Conservation (phyloP, 2,329 filamentous ascomycete genomes). For the Trichoderma oligosporum region DNA sequence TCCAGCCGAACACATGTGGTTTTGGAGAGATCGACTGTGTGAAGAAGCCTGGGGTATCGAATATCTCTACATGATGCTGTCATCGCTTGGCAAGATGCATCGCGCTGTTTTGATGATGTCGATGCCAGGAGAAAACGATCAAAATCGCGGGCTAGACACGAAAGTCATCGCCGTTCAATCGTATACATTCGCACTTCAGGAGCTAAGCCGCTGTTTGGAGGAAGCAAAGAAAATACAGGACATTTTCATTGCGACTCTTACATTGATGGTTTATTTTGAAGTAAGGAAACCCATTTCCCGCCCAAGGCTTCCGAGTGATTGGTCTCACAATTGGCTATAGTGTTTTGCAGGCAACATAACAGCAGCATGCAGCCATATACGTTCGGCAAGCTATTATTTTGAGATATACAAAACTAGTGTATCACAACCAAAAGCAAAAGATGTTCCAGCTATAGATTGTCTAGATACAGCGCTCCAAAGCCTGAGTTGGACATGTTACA, state of each 20-base stretch:
- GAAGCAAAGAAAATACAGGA: slow-evolving; percentile 7
- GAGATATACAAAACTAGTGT: background rate
- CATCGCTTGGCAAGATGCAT: slow-evolving; percentile 15
- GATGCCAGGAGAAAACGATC: background rate
- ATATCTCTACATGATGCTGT: slow-evolving; percentile 4
- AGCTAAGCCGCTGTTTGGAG: background rate
- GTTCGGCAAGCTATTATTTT: slow-evolving; percentile 5
- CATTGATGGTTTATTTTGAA: slow-evolving; percentile 15
- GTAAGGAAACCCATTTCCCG: background rate
- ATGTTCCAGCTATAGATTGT: background rate
- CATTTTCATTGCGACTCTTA: background rate
- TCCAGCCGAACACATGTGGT: background rate
- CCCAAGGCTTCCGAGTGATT: background rate
- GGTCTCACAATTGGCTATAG: background rate
- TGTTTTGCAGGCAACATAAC: slow-evolving; percentile 1
- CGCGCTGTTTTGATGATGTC: background rate
- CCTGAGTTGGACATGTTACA: background rate
- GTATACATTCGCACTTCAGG: background rate
- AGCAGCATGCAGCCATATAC: background rate
- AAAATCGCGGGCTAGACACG: background rate
- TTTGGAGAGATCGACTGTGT: slow-evolving; percentile 11
- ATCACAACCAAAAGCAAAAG: background rate
- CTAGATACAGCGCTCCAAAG: background rate
- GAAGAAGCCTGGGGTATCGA: slow-evolving; percentile 15
- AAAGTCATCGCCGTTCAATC: slow-evolving; percentile 5